Base-by-base conservation (phyloP, 2,329 filamentous ascomycete species). In the Ophiostoma tasmaniense region DNA sequence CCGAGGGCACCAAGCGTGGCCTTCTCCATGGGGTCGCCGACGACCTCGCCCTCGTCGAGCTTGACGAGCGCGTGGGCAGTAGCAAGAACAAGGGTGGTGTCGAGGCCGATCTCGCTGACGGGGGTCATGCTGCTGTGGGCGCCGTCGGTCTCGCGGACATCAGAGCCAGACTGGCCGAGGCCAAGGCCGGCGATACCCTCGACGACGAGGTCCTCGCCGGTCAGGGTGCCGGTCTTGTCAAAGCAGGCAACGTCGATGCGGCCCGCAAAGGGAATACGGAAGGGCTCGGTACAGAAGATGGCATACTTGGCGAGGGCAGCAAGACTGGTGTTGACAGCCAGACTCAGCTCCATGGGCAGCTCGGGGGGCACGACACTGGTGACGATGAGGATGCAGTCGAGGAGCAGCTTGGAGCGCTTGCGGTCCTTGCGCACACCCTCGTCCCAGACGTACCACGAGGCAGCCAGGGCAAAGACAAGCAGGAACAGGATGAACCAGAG, bases 11-110 rank as follows among this genome's bases (percentile, higher is more conserved):
- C 83, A 35, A 99, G 82, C 1, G 95, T 98, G 62, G 95, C 95
- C 80, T 98, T 98, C 77, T 99, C 95, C 95, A 99, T 99, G 1
- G 95, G 95, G 76, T 99, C 95, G 75, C 95, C 95, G 62, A 99
- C 95, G 74, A 98, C 90, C 14, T 99, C 95, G 25, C 95, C 95
- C 77, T 99, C 95, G 73, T 99, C 95, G 20, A 99, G 85, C 77
- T 94, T 97, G 66, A 99, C 96, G 35, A 99, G 83, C 59, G 95
- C 95, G 77, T 99, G 95, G 2, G 95, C 95, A 14, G 93, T 96
- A 59, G 95, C 94, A 68, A 99, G 87, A 67, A 98, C 95, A 69
- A 99, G 83, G 10, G 93, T 96, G 0, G 95, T 98, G 74, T 96
- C 89, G 62, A 93, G 83, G 50, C 87, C 87, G 73, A 90, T 87